Evolutionary conservation across 495 filamentous ascomycete genomes (phyloP).

Genomic region (Neurospora sp.): DNA sequence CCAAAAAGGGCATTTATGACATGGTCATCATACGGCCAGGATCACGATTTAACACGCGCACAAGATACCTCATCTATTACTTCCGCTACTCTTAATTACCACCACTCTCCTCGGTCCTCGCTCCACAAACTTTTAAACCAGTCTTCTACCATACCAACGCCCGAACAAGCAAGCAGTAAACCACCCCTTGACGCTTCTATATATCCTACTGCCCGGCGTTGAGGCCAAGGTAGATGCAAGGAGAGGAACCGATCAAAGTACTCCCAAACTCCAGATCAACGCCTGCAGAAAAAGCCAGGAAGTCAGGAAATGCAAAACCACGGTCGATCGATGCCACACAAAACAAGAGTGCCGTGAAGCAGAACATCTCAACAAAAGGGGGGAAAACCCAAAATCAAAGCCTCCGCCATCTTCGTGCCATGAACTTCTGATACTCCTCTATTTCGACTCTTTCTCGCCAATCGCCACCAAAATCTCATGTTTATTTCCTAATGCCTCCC

Average conservation of each 20-base stretch:
- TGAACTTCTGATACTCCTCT: not conserved
- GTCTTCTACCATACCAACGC: not conserved
- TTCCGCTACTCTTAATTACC: not conserved
- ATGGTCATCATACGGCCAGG: not conserved
- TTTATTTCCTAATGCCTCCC: not conserved
- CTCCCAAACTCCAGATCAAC: not conserved
- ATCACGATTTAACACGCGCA: not conserved
- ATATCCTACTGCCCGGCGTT: not conserved
- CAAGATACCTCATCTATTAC: not conserved
- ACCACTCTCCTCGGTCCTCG: not conserved
- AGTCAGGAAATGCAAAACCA: not conserved
- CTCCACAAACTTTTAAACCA: not conserved
- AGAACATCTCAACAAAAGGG: not conserved
- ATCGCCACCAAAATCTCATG: not conserved
- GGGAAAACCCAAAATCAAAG: not conserved
- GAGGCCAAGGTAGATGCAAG: not conserved
- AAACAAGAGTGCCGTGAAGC: not conserved
- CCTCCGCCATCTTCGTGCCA: not conserved
- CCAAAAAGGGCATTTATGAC: not conserved
- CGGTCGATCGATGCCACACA: not conserved
- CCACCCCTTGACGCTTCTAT: not conserved
- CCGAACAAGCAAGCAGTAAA: not conserved
- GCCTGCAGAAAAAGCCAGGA: not conserved
- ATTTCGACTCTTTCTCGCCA: not conserved
- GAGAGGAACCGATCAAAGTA: not conserved